Conservation (phyloP, 140 eudicot genomes). For the Bidens hawaiensis region DNA sequence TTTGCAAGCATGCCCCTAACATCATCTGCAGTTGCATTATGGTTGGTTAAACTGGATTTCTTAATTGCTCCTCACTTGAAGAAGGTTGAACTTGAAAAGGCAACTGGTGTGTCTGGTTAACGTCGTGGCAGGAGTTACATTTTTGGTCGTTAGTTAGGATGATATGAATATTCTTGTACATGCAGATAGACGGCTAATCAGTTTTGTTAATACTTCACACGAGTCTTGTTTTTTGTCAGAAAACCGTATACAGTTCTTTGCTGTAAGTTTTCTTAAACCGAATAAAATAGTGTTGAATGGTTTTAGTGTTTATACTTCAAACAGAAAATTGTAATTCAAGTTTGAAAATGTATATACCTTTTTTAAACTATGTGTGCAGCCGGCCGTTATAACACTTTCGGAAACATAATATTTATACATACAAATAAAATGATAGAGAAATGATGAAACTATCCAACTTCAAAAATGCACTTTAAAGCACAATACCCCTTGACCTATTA, state of each 20-base stretch:
- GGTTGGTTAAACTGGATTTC: conserved; percentile 81
- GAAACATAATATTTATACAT: not conserved
- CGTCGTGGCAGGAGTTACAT: conserved; percentile 19
- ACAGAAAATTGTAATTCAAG: not conserved
- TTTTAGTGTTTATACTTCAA: not conserved
- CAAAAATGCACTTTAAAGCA: not conserved
- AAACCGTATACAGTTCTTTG: not conserved
- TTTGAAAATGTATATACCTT: not conserved
- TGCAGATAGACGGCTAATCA: conserved; percentile 13
- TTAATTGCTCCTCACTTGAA: conserved; percentile 54
- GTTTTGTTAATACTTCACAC: conserved; percentile 2
- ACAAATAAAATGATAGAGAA: not conserved
- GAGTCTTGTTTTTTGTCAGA: not conserved
- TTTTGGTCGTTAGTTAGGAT: conserved; percentile 29
- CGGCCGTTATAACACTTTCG: not conserved
- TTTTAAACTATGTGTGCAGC: not conserved
- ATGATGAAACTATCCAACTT: not conserved
- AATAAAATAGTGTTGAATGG: not conserved
- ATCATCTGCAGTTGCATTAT: conserved; percentile 81
- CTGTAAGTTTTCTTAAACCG: not conserved
- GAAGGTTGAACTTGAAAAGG: conserved; percentile 18
- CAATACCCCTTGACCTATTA: no score
- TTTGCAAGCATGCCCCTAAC: conserved; percentile 75
- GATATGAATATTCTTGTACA: conserved; percentile 12
- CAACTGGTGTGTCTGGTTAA: conserved; percentile 7